Base-by-base conservation (phyloP, 148 eudicot genomes). In the Beta vulgaris region DNA sequence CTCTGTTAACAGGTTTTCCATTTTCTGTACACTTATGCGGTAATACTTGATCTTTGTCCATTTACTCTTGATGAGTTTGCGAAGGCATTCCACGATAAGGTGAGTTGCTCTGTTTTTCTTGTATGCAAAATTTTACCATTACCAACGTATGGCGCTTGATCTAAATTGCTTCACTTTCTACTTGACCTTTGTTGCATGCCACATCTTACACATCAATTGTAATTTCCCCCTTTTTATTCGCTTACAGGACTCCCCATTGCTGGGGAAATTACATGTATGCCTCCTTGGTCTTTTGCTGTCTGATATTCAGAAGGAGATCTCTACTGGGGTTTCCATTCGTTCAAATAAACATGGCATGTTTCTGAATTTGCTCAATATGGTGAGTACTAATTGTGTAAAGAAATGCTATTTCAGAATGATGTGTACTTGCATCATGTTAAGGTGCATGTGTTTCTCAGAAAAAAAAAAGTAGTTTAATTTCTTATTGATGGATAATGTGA, bases 31-130 rank as follows among this genome's bases (percentile, higher is more conserved):
- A 92, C 96, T 28, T 91, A 92, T 79, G 94, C 92, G 54, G 87
- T 62, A 66, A 69, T 76, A 57, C 80, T 91, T 25, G 79, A 86
- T 78, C 70, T 88, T 42, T 75, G 79, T 76, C 87, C 99, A 28
- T 95, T 95, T 78, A 90, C 94, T 76, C 66, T 95, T 6, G 93
- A 95, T 73, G 97, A 92, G 82, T 86, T 95, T 87, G 91, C 87
- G 15, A 90, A 85, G 79, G 86, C 99, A 75, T 92, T 95, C 78
- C 76, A 61, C 74, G 96, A 84, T 67, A 90, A 92, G 93, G 99
- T 89, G 49, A 73, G 85, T 79, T 71, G 23, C 60, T 71, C 40
- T 29, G 63, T 65, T 69, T n/a, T 63, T 48, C 69, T 43, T 79
- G 65, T 40, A 29, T n/a, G 15, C 21, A 48, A 63, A 35, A 7